Percentiles rank a stretch among this genome's conserved stretches.
Evolutionary conservation across 139 green algal genomes (phyloP).

Genomic region (Tetradesmus obliquus): DNA sequence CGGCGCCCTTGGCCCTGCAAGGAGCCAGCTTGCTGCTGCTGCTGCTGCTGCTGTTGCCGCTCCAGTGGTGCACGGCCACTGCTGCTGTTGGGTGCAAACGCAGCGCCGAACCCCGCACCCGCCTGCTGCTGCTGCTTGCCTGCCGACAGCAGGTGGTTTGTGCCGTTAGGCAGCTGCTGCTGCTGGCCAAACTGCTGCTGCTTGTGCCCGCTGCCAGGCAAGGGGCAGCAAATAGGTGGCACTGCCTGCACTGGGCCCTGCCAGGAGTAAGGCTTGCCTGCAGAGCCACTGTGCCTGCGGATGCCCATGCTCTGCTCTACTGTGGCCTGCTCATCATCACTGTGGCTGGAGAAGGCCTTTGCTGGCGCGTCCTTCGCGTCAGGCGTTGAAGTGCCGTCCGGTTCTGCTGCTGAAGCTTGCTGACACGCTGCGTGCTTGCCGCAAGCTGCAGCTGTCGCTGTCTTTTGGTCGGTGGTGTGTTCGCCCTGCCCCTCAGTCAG

Average conservation of each 20-base stretch:
- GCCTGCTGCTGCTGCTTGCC: slow-evolving; percentile 18
- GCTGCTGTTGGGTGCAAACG: neutral
- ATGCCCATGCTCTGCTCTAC: slow-evolving; percentile 32
- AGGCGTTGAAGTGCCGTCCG: slow-evolving; percentile 17
- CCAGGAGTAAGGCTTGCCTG: slow-evolving; percentile 20
- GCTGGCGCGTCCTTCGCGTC: slow-evolving; percentile 33
- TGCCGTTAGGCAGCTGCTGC: neutral
- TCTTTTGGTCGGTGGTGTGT: neutral
- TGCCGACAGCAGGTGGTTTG: neutral
- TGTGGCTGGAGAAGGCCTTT: slow-evolving; percentile 19
- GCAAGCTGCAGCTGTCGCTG: neutral
- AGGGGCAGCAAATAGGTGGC: slow-evolving; percentile 15
- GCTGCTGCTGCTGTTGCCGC: neutral
- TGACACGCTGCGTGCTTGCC: neutral
- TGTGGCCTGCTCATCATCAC: slow-evolving; percentile 13
- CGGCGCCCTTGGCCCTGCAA: neutral
- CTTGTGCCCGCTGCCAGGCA: neutral
- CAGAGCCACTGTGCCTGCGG: slow-evolving; percentile 14
- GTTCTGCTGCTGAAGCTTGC: neutral
- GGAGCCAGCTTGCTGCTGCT: neutral
- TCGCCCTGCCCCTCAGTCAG: neutral
- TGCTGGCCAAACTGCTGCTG: slow-evolving; percentile 3
- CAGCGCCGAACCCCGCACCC: neutral
- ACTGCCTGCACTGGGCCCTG: slow-evolving; percentile 18
- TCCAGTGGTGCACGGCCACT: neutral